These are phyloP conservation scores for Diddensiella caesifluorescens DNA, from an alignment of 805 yeast species.

Conservation along the genomic window DNA sequence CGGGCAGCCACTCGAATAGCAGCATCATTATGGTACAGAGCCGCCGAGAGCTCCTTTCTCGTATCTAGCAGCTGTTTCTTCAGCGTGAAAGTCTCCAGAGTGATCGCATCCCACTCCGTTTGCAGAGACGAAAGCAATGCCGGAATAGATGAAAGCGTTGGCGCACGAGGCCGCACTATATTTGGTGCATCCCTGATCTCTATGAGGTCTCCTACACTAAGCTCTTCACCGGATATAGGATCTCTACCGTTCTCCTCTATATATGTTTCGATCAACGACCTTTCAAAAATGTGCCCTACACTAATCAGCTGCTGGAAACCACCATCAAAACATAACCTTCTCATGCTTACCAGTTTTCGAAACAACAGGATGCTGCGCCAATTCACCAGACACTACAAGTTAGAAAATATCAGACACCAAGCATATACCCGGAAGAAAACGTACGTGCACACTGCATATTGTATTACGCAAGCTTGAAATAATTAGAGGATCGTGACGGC, in stretches of 20 bases:
- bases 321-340: not conserved
- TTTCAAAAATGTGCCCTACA: slow-evolving; percentile 53
- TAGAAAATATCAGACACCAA: slow-evolving; percentile 4
- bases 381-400: slow-evolving; percentile 61
- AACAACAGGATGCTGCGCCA: slow-evolving; percentile 65
- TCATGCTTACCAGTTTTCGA: slow-evolving; percentile 32
- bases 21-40: slow-evolving; percentile 84
- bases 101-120: slow-evolving; percentile 84
- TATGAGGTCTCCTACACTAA: slow-evolving; percentile 55
- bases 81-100: slow-evolving; percentile 71
- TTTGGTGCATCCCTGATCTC: slow-evolving; percentile 32
- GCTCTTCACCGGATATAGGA: slow-evolving; percentile 65
- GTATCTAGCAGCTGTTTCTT: slow-evolving; percentile 64
- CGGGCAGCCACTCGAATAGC: slow-evolving; percentile 80
- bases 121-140: slow-evolving; percentile 69
- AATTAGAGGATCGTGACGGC: too few species aligned
- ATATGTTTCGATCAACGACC: slow-evolving; percentile 52
- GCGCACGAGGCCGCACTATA: slow-evolving; percentile 38
- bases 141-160: slow-evolving; percentile 67
- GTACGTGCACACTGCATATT: slow-evolving; percentile 31
- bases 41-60: slow-evolving; percentile 66
- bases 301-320: not conserved
- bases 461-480: too few species aligned
- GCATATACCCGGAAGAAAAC: slow-evolving; percentile 13
- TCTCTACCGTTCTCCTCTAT: slow-evolving; percentile 62